A percentile compares a stretch with the other conserved stretches of the same genome.
These are phyloP conservation scores for Trifolium pratense DNA, from an alignment of 306 rosid species.

Conservation along the genomic window DNA sequence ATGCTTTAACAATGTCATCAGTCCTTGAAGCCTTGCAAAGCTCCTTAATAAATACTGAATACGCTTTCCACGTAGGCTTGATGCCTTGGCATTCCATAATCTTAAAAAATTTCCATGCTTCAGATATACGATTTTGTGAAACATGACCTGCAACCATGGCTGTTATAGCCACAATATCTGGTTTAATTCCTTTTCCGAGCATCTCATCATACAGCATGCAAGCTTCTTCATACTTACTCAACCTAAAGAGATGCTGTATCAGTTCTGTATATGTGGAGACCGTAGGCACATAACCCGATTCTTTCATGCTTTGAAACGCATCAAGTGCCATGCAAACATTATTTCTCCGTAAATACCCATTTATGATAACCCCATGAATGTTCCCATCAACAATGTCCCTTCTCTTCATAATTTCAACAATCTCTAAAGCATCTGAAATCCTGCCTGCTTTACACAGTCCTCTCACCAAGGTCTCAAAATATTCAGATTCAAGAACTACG, in stretches of 20 bases:
- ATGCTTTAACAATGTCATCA: constrained; percentile 66
- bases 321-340: constrained; percentile 61
- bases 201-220: constrained; percentile 76
- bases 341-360: constrained; percentile 64
- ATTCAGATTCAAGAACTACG: constrained; percentile 55
- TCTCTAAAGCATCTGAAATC: constrained; percentile 72
- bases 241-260: constrained; percentile 73
- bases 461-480: constrained; percentile 69
- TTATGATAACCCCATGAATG: constrained; percentile 64
- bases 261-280: constrained; percentile 77
- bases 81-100: constrained; percentile 66
- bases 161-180: constrained; percentile 70
- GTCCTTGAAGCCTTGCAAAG: constrained; percentile 78
- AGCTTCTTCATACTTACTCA: constrained; percentile 60
- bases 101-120: constrained; percentile 73
- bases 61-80: constrained; percentile 68
- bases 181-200: constrained; percentile 65
- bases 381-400: constrained; percentile 54
- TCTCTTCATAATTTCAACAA: constrained; percentile 72
- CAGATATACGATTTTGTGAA: constrained; percentile 57
- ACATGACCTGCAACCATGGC: constrained; percentile 86
- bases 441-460: constrained; percentile 78
- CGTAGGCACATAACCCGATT: constrained; percentile 57
- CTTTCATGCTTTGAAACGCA: constrained; percentile 69
- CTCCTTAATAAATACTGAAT: constrained; percentile 72